Evolutionary conservation across 345 rosid species (phyloP).

Genomic region (Sonneratia alba): DNA sequence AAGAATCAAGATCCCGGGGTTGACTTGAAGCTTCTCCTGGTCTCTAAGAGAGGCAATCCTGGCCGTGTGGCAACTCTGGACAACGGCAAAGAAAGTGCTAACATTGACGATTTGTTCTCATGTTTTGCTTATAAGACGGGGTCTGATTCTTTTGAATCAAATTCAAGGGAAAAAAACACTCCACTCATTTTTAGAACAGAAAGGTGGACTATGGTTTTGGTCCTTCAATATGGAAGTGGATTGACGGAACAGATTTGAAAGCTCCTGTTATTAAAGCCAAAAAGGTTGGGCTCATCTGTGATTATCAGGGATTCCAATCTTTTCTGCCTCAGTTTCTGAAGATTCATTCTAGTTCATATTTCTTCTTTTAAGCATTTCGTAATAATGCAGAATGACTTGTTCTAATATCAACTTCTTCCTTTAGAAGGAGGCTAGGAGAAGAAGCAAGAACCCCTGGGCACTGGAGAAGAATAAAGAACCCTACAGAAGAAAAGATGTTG

Average conservation of each 20-base stretch:
- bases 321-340: neutral
- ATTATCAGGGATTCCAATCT: neutral
- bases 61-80: neutral
- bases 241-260: neutral
- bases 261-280: neutral
- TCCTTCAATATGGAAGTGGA: neutral
- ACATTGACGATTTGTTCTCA: neutral
- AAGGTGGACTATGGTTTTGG: neutral
- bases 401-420: neutral
- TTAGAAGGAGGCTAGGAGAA: neutral
- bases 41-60: neutral
- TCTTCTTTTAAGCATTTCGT: neutral
- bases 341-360: neutral
- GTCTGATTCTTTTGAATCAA: neutral
- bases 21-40: neutral
- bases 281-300: neutral
- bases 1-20: neutral
- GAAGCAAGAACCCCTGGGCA: conserved; percentile 11
- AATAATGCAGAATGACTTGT: neutral
- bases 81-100: neutral
- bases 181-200: neutral
- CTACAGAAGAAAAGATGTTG: conserved; percentile 32
- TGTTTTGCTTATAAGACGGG: neutral
- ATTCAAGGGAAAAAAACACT: neutral
- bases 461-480: conserved; percentile 45